Evolutionary conservation across 2,329 filamentous ascomycete genomes (phyloP).

Genomic region (Fonsecaea pedrosoi): DNA sequence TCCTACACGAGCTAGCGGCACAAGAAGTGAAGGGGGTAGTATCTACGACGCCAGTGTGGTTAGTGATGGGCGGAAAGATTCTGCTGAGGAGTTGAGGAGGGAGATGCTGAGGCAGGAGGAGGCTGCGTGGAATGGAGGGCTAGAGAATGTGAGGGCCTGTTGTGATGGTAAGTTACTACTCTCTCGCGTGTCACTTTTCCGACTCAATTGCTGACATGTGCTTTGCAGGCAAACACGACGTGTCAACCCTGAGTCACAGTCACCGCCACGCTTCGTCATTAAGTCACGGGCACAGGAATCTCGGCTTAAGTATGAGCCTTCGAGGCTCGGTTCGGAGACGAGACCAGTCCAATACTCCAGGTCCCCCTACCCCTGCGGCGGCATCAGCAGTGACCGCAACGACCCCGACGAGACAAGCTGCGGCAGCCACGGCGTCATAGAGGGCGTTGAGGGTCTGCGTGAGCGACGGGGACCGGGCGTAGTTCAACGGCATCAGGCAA

Average conservation of each 20-base stretch:
- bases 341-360: conserved; percentile 27
- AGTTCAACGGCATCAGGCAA: neutral
- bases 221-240: conserved; percentile 39
- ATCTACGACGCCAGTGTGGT: conserved; percentile 50
- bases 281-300: conserved; percentile 27
- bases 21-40: conserved; percentile 41
- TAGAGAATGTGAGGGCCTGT: conserved; percentile 96
- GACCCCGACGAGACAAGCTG: conserved; percentile 23
- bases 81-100: conserved; percentile 80
- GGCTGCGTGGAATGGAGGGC: conserved; percentile 70
- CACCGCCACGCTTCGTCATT: conserved; percentile 30
- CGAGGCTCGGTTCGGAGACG: conserved; percentile 33
- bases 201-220: conserved; percentile 4
- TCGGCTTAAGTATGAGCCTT: conserved; percentile 37
- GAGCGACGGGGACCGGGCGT: neutral
- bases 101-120: conserved; percentile 74
- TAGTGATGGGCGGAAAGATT: conserved; percentile 63
- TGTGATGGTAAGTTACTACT: conserved; percentile 76
- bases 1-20: conserved; percentile 19
- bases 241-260: conserved; percentile 37
- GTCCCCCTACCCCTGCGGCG: conserved; percentile 8
- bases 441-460: conserved; percentile 6
- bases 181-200: neutral
- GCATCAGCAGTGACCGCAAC: conserved; percentile 1
- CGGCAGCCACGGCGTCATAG: conserved; percentile 21